A percentile compares a stretch with the other conserved stretches of the same genome.
Evolutionary conservation across 805 yeast genomes (phyloP).

Genomic region (Diddensiella santjacobensis): DNA sequence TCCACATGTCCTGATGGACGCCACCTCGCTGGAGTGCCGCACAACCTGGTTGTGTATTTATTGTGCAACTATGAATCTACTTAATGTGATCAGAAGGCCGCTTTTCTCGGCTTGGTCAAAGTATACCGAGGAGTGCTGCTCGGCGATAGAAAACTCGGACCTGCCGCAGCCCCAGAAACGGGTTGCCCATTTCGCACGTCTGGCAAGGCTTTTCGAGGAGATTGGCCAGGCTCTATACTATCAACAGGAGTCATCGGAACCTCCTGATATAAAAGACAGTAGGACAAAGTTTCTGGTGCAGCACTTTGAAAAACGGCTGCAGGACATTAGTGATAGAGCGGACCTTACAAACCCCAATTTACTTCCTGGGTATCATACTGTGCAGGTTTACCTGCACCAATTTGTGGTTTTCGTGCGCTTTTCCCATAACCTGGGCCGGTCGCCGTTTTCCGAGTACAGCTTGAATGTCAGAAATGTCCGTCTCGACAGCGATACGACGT

Average conservation of each 20-base stretch:
- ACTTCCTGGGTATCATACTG: slow-evolving; percentile 49
- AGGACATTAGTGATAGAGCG: slow-evolving; percentile 23
- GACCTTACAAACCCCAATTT: slow-evolving; percentile 29
- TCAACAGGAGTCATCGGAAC: slow-evolving; percentile 40
- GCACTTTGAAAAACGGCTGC: slow-evolving; percentile 50
- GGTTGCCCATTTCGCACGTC: slow-evolving; percentile 54
- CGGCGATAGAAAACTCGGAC: slow-evolving; percentile 39
- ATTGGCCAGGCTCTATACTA: slow-evolving; percentile 41
- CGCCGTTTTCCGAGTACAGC: slow-evolving; percentile 36
- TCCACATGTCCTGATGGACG: slow-evolving; percentile 39
- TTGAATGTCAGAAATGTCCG: slow-evolving; percentile 24
- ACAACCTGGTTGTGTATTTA: slow-evolving; percentile 57
- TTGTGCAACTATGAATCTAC: slow-evolving; percentile 56
- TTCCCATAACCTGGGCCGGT: slow-evolving; percentile 27
- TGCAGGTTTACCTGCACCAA: slow-evolving; percentile 45
- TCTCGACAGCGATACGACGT: slow-evolving; percentile 26
- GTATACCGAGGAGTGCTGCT: slow-evolving; percentile 59
- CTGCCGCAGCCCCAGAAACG: slow-evolving; percentile 35
- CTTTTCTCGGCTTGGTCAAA: slow-evolving; percentile 45
- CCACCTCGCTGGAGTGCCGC: slow-evolving; percentile 44
- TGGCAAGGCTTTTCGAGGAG: slow-evolving; percentile 59
- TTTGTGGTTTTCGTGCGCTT: slow-evolving; percentile 27
- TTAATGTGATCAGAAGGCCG: slow-evolving; percentile 62
- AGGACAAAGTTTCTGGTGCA: slow-evolving; percentile 40
- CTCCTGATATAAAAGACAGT: slow-evolving; percentile 34